Evolutionary conservation across 2,329 filamentous ascomycete species (phyloP).

Genomic region (Cladosporium sp.): DNA sequence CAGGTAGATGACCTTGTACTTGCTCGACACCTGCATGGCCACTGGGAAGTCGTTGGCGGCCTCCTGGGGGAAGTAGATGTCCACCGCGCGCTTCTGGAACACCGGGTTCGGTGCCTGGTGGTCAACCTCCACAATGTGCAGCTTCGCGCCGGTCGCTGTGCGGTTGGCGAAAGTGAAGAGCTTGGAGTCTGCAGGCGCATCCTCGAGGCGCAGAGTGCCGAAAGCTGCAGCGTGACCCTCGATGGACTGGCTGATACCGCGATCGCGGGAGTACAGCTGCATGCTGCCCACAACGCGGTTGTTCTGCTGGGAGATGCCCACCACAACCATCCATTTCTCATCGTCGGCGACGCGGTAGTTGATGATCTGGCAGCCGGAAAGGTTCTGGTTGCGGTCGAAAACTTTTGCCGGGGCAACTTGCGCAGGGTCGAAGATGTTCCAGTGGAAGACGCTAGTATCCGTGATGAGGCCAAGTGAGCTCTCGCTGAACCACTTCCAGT

Average conservation of each 20-base stretch:
- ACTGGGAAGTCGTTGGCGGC: constrained; percentile 97
- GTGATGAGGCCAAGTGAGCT: constrained; percentile 85
- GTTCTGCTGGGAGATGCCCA: constrained; percentile 90
- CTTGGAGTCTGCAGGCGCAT: constrained; percentile 85
- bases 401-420: constrained; percentile 81
- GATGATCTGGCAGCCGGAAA: constrained; percentile 94
- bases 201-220: constrained; percentile 82
- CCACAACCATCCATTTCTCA: constrained; percentile 97
- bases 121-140: constrained; percentile 97
- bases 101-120: constrained; percentile 82
- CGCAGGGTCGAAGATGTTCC: constrained; percentile 87
- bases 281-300: constrained; percentile 93
- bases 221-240: constrained; percentile 97
- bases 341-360: constrained; percentile 97
- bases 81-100: constrained; percentile 93
- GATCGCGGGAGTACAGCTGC: constrained; percentile 94
- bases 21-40: constrained; percentile 92
- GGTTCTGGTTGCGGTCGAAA: constrained; percentile 90
- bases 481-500: constrained; percentile 99
- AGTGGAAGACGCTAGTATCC: constrained; percentile 88
- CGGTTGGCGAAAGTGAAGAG: constrained; percentile 96
- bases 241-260: constrained; percentile 95
- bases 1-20: constrained; percentile 95
- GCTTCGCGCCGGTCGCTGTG: constrained; percentile 82
- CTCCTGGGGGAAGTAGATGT: constrained; percentile 96